Percentiles rank a stretch among this genome's conserved stretches.
phyloP scores from a whole-genome alignment of 1,284 basidiomycete species.

The Ustilago loliicola region DNA sequence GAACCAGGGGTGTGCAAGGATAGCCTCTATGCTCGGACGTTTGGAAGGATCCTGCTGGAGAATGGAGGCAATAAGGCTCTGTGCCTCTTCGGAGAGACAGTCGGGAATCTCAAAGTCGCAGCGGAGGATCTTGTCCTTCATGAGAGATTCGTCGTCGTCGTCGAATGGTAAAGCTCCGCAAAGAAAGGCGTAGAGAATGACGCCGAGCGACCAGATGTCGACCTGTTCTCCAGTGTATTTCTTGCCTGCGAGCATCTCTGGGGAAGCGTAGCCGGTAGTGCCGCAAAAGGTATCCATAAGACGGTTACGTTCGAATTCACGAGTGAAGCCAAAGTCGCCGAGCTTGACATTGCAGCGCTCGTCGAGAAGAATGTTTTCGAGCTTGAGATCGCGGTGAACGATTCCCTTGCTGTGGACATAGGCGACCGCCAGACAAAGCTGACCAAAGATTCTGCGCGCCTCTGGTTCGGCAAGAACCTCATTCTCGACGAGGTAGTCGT shows the following conservation, averaged over 20 bases:
- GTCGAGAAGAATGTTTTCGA: constrained; percentile 74
- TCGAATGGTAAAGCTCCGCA: constrained; percentile 97
- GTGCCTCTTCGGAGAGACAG: constrained; percentile 85
- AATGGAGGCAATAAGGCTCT: constrained; percentile 82
- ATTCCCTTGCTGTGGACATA: constrained; percentile 72
- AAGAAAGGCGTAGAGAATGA: constrained; percentile 93
- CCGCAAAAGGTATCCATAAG: constrained; percentile 96
- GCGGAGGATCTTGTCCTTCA: constrained; percentile 87
- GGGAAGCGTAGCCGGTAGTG: constrained; percentile 93
- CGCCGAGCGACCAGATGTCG: constrained; percentile 95
- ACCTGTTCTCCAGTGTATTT: constrained; percentile 96
- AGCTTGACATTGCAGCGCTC: constrained; percentile 74
- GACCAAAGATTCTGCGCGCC: constrained; percentile 70
- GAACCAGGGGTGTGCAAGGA: constrained; percentile 93
- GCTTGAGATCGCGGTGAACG: constrained; percentile 73
- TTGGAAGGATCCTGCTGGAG: constrained; percentile 83
- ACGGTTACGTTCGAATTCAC: constrained; percentile 87
- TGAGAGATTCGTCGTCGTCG: constrained; percentile 90
- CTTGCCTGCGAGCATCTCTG: constrained; percentile 90
- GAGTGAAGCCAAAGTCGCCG: constrained; percentile 95
- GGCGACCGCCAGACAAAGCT: constrained; percentile 71
- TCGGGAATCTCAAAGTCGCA: constrained; percentile 89
- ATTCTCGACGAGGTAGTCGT: constrained; percentile 72
- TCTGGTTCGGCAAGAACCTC: constrained; percentile 69
- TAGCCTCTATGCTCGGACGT: constrained; percentile 84